phyloP scores from a whole-genome alignment of 768 basidiomycete genomes.

The Mycena crocata region DNA sequence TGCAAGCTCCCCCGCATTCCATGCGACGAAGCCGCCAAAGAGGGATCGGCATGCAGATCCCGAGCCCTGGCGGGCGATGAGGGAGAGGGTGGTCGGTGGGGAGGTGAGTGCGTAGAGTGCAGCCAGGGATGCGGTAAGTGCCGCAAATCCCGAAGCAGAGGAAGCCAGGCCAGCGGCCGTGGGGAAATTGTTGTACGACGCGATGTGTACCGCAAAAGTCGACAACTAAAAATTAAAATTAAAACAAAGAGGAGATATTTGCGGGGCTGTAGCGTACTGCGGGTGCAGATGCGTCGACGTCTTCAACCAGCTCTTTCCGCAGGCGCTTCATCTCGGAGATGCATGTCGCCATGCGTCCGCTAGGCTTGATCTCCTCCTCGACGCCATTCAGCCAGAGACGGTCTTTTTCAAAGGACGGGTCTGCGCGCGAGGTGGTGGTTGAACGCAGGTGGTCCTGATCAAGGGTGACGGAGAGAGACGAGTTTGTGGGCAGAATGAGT shows the following conservation, averaged over 20 bases:
- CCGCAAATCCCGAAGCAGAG: slow-evolving; percentile 97
- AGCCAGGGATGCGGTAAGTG: slow-evolving; percentile 90
- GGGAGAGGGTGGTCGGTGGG: slow-evolving; percentile 84
- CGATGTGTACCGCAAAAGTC: slow-evolving; percentile 82
- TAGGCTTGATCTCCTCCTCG: slow-evolving; percentile 88
- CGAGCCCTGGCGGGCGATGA: slow-evolving; percentile 96
- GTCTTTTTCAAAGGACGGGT: slow-evolving; percentile 79
- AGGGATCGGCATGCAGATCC: slow-evolving; percentile 98
- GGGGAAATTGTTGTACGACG: slow-evolving; percentile 98
- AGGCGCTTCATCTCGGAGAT: slow-evolving; percentile 88
- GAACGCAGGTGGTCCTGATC: slow-evolving; percentile 95
- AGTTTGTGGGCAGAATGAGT: slow-evolving; percentile 97
- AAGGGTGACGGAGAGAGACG: slow-evolving; percentile 97
- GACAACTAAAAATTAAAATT: slow-evolving; percentile 65
- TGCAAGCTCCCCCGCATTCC: slow-evolving; percentile 78
- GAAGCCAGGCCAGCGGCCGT: slow-evolving; percentile 98
- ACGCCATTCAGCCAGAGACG: slow-evolving; percentile 95
- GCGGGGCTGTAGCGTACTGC: slow-evolving; percentile 63
- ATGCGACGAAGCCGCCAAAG: slow-evolving; percentile 97
- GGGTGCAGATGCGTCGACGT: slow-evolving; percentile 68
- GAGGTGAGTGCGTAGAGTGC: slow-evolving; percentile 86
- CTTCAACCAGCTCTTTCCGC: slow-evolving; percentile 78
- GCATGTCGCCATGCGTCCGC: slow-evolving; percentile 84
- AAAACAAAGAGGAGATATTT: not conserved
- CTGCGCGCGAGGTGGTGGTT: slow-evolving; percentile 92